phyloP scores from a whole-genome alignment of 1,284 basidiomycete species.

The Tilletiopsis washingtonensis region DNA sequence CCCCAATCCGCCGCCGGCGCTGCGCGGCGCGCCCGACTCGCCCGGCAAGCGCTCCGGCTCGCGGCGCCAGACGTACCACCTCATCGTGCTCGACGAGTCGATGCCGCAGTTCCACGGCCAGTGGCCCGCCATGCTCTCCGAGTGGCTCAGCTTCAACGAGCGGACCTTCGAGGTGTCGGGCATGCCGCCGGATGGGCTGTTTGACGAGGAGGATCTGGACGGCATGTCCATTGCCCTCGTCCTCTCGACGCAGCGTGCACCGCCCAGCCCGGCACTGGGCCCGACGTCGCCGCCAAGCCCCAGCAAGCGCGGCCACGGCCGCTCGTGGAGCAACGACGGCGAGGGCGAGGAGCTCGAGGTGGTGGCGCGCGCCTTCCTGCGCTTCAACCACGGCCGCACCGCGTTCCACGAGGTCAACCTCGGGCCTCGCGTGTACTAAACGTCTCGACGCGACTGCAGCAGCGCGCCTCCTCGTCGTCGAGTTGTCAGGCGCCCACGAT shows the following conservation, averaged over 20 bases:
- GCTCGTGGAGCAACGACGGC: not conserved
- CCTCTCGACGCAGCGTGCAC: not conserved
- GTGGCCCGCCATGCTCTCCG: constrained; percentile 24
- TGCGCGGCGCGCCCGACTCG: constrained; percentile 31
- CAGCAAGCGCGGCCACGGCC: not conserved
- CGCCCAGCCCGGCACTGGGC: not conserved
- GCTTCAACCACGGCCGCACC: too few species aligned
- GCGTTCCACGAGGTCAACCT: too few species aligned
- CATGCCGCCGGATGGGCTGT: constrained; percentile 16
- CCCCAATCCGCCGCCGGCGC: constrained; percentile 24
- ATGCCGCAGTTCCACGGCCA: constrained; percentile 25
- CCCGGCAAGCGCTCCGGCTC: constrained; percentile 29
- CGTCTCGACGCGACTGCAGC: too few species aligned
- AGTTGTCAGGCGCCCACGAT: too few species aligned
- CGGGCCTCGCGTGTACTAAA: too few species aligned
- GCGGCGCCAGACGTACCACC: constrained; percentile 18
- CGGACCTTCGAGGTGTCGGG: constrained; percentile 33
- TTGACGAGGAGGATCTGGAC: not conserved
- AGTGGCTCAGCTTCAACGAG: constrained; percentile 35
- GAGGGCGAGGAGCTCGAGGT: not conserved
- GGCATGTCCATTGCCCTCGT: constrained; percentile 1
- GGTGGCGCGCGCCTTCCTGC: not conserved
- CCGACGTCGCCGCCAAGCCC: not conserved
- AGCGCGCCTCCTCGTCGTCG: too few species aligned
- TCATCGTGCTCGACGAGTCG: constrained; percentile 30